A percentile compares a stretch with the other conserved stretches of the same genome.
These are phyloP conservation scores for Abelmoschus esculentus DNA, from an alignment of 345 rosid genomes.

Conservation along the genomic window DNA sequence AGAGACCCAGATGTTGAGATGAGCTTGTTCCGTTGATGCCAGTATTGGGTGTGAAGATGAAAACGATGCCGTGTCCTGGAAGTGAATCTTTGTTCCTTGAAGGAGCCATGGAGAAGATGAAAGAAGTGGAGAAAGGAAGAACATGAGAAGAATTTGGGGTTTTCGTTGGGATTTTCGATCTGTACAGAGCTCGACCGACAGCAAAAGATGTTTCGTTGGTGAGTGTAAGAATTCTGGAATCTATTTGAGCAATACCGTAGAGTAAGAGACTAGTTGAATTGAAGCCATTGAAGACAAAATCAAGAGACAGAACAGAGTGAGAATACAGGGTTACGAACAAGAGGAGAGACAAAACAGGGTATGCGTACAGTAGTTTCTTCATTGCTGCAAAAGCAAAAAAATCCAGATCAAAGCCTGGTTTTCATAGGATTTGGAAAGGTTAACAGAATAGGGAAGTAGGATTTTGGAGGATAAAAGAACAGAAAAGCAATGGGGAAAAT, in stretches of 20 bases:
- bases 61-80: constrained; percentile 64
- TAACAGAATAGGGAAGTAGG: neutral
- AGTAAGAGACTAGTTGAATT: constrained; percentile 31
- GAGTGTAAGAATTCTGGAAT: constrained; percentile 46
- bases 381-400: constrained; percentile 12
- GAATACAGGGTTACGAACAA: constrained; percentile 6
- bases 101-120: constrained; percentile 65
- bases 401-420: neutral
- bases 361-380: constrained; percentile 3
- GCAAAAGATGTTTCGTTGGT: constrained; percentile 41
- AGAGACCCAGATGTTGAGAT: neutral
- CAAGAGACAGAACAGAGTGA: constrained; percentile 28
- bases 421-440: neutral
- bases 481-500: neutral
- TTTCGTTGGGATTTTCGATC: constrained; percentile 33
- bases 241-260: constrained; percentile 39
- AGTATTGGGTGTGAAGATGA: constrained; percentile 43
- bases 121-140: constrained; percentile 23
- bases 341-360: constrained; percentile 3
- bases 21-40: constrained; percentile 8
- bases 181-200: constrained; percentile 61
- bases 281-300: constrained; percentile 70
- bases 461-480: neutral
- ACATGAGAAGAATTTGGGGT: constrained; percentile 23
- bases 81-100: constrained; percentile 24